These are phyloP conservation scores for Microdochium trichocladiopsis DNA, from an alignment of 2,329 filamentous ascomycete genomes.

Conservation along the genomic window DNA sequence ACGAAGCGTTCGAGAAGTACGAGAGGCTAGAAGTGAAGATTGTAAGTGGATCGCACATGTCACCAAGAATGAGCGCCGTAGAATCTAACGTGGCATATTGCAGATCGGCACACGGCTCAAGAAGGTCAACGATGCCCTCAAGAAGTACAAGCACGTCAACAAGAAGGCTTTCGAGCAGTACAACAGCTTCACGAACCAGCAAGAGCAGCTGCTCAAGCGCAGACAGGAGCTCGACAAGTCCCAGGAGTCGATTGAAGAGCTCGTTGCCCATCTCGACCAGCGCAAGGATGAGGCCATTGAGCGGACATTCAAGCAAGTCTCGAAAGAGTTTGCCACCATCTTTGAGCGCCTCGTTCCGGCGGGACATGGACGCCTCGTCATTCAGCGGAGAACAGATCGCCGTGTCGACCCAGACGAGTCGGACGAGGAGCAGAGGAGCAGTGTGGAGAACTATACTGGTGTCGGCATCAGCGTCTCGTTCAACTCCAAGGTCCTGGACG, in stretches of 20 bases:
- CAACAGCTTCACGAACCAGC: conserved; percentile 90
- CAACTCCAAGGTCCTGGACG: conserved; percentile 91
- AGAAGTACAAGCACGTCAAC: conserved; percentile 97
- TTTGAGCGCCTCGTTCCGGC: conserved; percentile 95
- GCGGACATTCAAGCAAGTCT: conserved; percentile 97
- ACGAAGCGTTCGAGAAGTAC: conserved; percentile 90
- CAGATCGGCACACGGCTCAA: conserved; percentile 65
- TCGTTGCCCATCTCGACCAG: conserved; percentile 88
- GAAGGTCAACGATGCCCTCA: conserved; percentile 85
- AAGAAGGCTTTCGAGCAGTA: conserved; percentile 99
- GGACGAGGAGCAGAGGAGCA: conserved; percentile 59
- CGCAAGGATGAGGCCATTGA: conserved; percentile 98
- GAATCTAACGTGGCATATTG: conserved; percentile 11
- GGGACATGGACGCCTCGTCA: conserved; percentile 83
- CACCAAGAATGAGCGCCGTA: conserved; percentile 1
- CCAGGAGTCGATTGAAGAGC: conserved; percentile 80
- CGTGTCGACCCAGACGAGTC: conserved; percentile 58
- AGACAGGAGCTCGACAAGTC: conserved; percentile 82
- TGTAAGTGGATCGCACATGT: conserved; percentile 37
- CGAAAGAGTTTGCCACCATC: conserved; percentile 82
- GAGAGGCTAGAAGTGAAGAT: conserved; percentile 72
- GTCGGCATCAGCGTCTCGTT: conserved; percentile 97
- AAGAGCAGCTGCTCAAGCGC: conserved; percentile 78
- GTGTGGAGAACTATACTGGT: conserved; percentile 91
- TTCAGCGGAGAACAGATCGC: conserved; percentile 81